Percentiles rank a stretch among this genome's conserved stretches.
These are phyloP conservation scores for Trichosporon coremiiforme DNA, from an alignment of 1,284 basidiomycete species.

Conservation along the genomic window DNA sequence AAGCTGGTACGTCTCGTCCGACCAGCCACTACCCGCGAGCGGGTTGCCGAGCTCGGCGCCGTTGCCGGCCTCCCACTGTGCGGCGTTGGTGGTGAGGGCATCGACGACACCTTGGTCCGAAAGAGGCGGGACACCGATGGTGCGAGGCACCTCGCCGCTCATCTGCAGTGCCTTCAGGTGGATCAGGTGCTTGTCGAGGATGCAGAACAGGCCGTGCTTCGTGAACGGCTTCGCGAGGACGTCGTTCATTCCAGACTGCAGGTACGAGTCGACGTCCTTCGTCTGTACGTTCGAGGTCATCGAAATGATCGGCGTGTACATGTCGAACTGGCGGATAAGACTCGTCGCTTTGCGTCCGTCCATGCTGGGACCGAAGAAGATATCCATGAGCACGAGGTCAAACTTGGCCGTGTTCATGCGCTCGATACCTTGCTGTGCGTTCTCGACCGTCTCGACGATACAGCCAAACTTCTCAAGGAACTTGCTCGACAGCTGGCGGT, in stretches of 20 bases:
- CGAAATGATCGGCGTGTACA: conserved; percentile 84
- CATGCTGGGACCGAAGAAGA: conserved; percentile 55
- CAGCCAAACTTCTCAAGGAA: conserved; percentile 96
- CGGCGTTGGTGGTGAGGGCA: conserved; percentile 47
- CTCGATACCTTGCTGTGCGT: conserved; percentile 89
- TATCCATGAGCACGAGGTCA: conserved; percentile 90
- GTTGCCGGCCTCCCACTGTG: conserved; percentile 31
- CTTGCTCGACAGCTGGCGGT: conserved; percentile 82
- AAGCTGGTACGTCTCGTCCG: conserved; percentile 52
- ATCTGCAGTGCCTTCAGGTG: conserved; percentile 90
- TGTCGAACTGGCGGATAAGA: conserved; percentile 90
- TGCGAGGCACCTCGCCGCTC: conserved; percentile 66
- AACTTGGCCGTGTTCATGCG: conserved; percentile 95
- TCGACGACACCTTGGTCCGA: conserved; percentile 65
- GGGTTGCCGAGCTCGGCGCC: conserved; percentile 44
- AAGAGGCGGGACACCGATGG: conserved; percentile 69
- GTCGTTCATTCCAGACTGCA: conserved; percentile 81
- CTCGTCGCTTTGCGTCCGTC: conserved; percentile 69
- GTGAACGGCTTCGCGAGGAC: conserved; percentile 95
- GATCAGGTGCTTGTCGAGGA: conserved; percentile 95
- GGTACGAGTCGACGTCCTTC: conserved; percentile 51
- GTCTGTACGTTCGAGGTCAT: conserved; percentile 95
- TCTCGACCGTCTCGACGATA: conserved; percentile 86
- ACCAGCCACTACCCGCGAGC: conserved; percentile 52
- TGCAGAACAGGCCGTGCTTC: conserved; percentile 82